These are phyloP conservation scores for Aurifilum marmelostoma DNA, from an alignment of 2,329 filamentous ascomycete genomes.

Conservation along the genomic window DNA sequence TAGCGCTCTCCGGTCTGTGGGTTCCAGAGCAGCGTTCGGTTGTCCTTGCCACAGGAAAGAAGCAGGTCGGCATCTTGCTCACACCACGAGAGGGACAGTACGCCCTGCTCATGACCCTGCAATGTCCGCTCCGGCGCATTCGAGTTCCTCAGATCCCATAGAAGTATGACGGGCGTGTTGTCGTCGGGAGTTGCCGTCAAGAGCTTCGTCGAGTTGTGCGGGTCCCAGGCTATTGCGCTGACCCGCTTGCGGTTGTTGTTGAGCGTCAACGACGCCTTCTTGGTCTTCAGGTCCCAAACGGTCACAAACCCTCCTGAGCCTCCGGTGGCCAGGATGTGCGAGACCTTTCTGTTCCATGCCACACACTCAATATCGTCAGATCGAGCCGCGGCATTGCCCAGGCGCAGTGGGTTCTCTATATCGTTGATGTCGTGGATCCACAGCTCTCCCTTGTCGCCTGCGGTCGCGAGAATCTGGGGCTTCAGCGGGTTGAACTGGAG, in stretches of 20 bases:
- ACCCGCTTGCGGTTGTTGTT: constrained; percentile 95
- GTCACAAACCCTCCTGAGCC: constrained; percentile 94
- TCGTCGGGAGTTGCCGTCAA: constrained; percentile 91
- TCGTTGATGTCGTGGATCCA: constrained; percentile 96
- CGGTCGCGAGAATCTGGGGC: constrained; percentile 88
- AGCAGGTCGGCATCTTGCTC: constrained; percentile 85
- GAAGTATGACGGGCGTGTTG: constrained; percentile 80
- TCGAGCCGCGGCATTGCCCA: constrained; percentile 85
- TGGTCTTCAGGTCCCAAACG: constrained; percentile 97
- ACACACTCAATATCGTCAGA: constrained; percentile 95
- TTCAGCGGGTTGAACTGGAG: constrained; percentile 95
- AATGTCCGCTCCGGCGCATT: constrained; percentile 90
- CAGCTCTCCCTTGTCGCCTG: constrained; percentile 92
- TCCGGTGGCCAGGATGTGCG: constrained; percentile 93
- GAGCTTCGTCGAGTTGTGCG: constrained; percentile 90
- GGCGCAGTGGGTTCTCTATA: constrained; percentile 80
- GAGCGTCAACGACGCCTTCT: constrained; percentile 93
- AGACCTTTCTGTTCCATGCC: constrained; percentile 98
- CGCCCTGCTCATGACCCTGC: constrained; percentile 90
- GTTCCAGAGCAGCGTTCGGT: constrained; percentile 94
- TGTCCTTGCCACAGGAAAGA: constrained; percentile 95
- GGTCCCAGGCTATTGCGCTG: constrained; percentile 96
- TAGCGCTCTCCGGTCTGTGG: constrained; percentile 85
- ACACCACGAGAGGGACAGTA: constrained; percentile 95
- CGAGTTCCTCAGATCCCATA: constrained; percentile 96